Conservation (phyloP, 2,329 filamentous ascomycete genomes). For the Aspergillus puulaauensis region DNA sequence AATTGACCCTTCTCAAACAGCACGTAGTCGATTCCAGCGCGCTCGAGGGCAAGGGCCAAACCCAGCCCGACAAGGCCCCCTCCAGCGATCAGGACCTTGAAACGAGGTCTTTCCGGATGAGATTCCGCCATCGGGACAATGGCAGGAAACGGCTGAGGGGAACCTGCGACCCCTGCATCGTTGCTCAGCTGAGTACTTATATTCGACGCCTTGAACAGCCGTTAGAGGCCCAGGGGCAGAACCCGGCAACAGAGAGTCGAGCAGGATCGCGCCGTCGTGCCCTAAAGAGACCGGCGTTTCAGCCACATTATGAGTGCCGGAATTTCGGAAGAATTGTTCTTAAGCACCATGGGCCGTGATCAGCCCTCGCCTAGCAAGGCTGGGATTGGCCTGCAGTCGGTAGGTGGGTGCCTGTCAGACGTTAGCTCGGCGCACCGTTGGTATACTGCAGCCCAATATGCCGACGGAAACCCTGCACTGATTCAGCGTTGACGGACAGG, state of each 20-base stretch:
- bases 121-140: background rate
- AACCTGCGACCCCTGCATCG: background rate
- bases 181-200: background rate
- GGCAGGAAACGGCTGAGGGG: background rate
- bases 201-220: background rate
- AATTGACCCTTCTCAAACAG: slow-evolving; percentile 1
- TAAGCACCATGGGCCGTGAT: background rate
- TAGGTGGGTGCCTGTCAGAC: background rate
- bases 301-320: background rate
- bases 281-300: background rate
- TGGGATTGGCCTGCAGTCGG: background rate
- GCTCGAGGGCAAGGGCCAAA: background rate
- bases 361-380: background rate
- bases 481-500: background rate
- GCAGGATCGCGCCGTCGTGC: background rate
- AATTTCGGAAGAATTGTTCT: background rate
- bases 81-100: background rate
- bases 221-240: background rate
- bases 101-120: background rate
- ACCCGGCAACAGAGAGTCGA: background rate
- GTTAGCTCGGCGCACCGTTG: background rate
- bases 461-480: background rate
- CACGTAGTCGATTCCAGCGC: background rate
- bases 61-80: background rate
- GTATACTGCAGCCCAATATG: background rate